These are phyloP conservation scores for Globisporangium sylvaticum DNA, from an alignment of 352 stramenopile genomes.

Conservation along the genomic window DNA sequence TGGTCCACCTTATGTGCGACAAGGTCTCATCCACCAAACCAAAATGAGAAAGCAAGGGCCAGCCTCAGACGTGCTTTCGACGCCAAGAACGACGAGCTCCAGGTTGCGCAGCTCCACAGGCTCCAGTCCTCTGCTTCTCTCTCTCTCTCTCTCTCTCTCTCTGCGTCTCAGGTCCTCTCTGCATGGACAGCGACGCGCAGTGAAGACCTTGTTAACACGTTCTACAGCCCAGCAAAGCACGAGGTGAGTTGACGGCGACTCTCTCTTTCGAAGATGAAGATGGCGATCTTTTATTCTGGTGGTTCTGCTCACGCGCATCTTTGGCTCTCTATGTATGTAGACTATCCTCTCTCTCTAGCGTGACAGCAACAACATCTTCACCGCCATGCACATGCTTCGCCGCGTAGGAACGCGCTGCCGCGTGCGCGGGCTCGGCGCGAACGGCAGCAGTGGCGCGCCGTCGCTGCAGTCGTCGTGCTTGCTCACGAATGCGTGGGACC, in stretches of 20 bases:
- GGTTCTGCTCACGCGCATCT: conserved; percentile 9
- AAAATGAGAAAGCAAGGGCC: neutral
- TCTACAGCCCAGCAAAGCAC: neutral
- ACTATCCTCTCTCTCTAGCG: neutral
- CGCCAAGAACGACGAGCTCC: neutral
- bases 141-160: neutral
- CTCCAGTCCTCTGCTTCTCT: neutral
- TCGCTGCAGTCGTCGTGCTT: conserved; percentile 14
- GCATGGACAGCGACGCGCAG: neutral
- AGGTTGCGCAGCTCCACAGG: neutral
- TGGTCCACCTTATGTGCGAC: conserved; percentile 4
- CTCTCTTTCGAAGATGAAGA: neutral
- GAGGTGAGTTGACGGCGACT: neutral
- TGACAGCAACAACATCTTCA: neutral
- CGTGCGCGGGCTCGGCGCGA: conserved; percentile 8
- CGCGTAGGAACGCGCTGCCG: conserved; percentile 25
- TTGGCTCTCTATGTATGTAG: conserved; percentile 8
- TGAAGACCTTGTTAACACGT: neutral
- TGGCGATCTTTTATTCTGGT: conserved; percentile 2
- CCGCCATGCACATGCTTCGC: conserved; percentile 39
- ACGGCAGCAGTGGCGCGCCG: conserved; percentile 6
- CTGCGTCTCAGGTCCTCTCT: neutral
- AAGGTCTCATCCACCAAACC: conserved; percentile 8
- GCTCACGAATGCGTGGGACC: conserved; percentile 14
- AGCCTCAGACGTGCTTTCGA: conserved; percentile 2